These are phyloP conservation scores for Hypomontagnella submonticulosa DNA, from an alignment of 495 filamentous ascomycete genomes.

Conservation along the genomic window DNA sequence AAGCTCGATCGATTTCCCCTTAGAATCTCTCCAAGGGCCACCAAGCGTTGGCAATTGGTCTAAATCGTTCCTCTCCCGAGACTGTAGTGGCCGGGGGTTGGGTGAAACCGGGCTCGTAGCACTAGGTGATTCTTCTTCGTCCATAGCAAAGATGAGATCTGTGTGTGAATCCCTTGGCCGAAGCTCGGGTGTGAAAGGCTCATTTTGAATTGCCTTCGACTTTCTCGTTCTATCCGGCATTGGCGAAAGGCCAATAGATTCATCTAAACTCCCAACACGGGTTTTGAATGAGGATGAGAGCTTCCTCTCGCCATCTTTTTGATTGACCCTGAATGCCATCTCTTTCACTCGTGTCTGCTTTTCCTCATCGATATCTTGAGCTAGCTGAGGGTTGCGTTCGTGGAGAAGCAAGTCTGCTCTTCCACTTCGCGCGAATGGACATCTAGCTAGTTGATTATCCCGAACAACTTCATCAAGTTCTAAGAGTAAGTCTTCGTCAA, in stretches of 20 bases:
- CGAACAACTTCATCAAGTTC: constrained; percentile 83
- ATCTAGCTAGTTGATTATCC: constrained; percentile 80
- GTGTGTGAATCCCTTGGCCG: constrained; percentile 69
- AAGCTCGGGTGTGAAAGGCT: constrained; percentile 68
- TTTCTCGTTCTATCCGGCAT: constrained; percentile 64
- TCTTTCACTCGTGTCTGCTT: constrained; percentile 59
- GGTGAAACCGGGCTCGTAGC: constrained; percentile 29
- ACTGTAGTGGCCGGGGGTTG: constrained; percentile 13
- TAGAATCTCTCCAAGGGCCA: constrained; percentile 47
- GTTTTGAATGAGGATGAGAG: constrained; percentile 59
- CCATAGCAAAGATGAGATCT: constrained; percentile 96
- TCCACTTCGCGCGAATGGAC: constrained; percentile 79
- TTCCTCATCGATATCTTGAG: constrained; percentile 64
- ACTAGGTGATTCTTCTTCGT: constrained; percentile 69
- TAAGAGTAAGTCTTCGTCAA: constrained; percentile 83
- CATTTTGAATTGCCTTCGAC: constrained; percentile 58
- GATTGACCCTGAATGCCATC: constrained; percentile 66
- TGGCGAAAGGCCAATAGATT: constrained; percentile 61
- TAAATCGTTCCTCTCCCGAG: constrained; percentile 29
- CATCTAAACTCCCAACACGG: constrained; percentile 67
- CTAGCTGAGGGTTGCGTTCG: constrained; percentile 72
- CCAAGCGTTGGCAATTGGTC: constrained; percentile 33
- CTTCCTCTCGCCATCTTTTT: constrained; percentile 69
- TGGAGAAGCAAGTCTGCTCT: constrained; percentile 75
- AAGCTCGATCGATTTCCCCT: constrained; percentile 49